phyloP scores from a whole-genome alignment of 2,329 filamentous ascomycete species.

The Xylaria sp. region DNA sequence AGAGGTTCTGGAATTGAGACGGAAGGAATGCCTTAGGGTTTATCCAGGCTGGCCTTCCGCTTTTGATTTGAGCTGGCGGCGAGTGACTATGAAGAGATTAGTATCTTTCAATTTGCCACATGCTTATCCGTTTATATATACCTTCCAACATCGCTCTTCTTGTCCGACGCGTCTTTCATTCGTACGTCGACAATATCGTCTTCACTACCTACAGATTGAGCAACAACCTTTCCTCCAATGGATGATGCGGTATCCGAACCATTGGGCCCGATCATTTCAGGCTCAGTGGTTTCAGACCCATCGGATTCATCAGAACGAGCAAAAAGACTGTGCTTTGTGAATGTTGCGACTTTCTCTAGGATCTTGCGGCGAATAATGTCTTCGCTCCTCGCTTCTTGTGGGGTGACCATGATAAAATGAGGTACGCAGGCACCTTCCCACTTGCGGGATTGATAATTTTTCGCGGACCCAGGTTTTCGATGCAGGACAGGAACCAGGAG shows the following conservation, averaged over 20 bases:
- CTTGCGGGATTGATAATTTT: conserved; percentile 51
- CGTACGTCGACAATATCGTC: conserved; percentile 92
- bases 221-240: conserved; percentile 72
- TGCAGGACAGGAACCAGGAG: conserved; percentile 79
- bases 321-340: conserved; percentile 77
- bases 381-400: conserved; percentile 74
- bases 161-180: conserved; percentile 73
- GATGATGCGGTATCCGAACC: conserved; percentile 70
- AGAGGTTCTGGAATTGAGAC: conserved; percentile 74
- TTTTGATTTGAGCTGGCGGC: conserved; percentile 57
- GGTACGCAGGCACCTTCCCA: conserved; percentile 53
- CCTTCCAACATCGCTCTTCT: conserved; percentile 47
- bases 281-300: conserved; percentile 67
- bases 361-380: conserved; percentile 84
- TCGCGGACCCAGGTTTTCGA: conserved; percentile 57
- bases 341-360: conserved; percentile 77
- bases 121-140: conserved; percentile 40
- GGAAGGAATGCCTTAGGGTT: conserved; percentile 68
- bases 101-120: conserved; percentile 25
- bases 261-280: conserved; percentile 75
- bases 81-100: conserved; percentile 51
- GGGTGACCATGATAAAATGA: conserved; percentile 79
- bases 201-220: conserved; percentile 85
- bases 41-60: conserved; percentile 63
- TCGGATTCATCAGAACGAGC: conserved; percentile 60